Evolutionary conservation across 1,284 basidiomycete species (phyloP), one percentile per base, ranked within the genome.

Genomic region (Heterobasidion annosum): DNA sequence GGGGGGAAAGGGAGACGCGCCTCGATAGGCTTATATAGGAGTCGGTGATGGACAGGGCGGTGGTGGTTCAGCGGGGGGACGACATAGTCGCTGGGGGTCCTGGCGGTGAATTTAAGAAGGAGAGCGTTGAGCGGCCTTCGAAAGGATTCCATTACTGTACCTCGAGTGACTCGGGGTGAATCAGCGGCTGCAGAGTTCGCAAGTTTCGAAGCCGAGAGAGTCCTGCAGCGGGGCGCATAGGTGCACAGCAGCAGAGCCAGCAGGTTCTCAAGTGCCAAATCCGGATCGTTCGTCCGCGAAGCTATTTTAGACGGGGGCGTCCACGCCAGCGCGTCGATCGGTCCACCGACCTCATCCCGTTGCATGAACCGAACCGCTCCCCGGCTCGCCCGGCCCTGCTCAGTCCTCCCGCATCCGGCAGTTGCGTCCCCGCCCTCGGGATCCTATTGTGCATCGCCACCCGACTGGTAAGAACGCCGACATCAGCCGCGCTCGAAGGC

Each of bases 21-120:
- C 66, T 70, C 69, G 66, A 68, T 70, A 68, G 61, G 25, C 3
- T 52, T 52, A 52, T 52, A 55, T 56, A 56, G 61, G 61, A 56
- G 16, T 43, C 40, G 12, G 40, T 13, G 40, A 43, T 12, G 18
- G 45, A 16, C 10, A 34, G 53, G 32, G 43, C 50, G 47, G 46
- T 25, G 18, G 35, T 43, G 34, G n/a, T 32, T 32, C 16, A 45
- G 13, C 50, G 45, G 52, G 53, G 44, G 10, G 18, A 49, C 8
- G 48, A 49, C 4, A 8, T 34, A 1, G 48, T 18, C 49, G 43
- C 37, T 12, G 37, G 37, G 37, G 37, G 37, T n/a, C 37, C n/a
- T 40, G 3, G 37, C n/a, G 6, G 37, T 40, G 37, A 52, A 10
- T 46, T 50, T 48, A 54, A 52, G 45, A 32, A 34, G 50, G 47